phyloP scores from a whole-genome alignment of 139 green algal species.

The Closterium sp. region DNA sequence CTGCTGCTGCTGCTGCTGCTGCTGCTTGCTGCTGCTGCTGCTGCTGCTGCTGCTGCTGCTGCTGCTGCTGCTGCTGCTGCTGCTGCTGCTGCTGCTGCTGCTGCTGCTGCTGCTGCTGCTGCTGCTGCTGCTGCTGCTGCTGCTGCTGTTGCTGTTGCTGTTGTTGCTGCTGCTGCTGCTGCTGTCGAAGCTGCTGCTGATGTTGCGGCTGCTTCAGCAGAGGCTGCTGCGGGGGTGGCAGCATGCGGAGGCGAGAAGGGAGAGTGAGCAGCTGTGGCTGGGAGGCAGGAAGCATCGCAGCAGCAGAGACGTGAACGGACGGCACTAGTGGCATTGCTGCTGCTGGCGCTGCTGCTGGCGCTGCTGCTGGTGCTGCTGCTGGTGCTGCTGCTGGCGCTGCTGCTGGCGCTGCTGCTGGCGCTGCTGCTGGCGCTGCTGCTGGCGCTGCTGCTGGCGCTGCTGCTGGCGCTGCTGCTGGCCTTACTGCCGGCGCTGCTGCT shows the following conservation, averaged over 20 bases:
- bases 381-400: no score
- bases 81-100: background rate
- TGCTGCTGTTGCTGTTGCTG: background rate
- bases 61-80: background rate
- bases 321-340: background rate
- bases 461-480: no score
- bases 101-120: background rate
- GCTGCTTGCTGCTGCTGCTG: background rate
- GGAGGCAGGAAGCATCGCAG: background rate
- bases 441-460: background rate
- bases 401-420: no score
- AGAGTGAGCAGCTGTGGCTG: background rate
- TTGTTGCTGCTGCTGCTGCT: background rate
- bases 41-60: background rate
- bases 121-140: background rate
- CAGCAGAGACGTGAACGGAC: background rate
- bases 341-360: background rate
- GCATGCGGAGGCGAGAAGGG: background rate
- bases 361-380: background rate
- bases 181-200: background rate
- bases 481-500: no score
- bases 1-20: background rate
- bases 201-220: background rate
- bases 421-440: background rate
- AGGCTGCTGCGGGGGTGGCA: background rate